phyloP scores from a whole-genome alignment of 2,329 filamentous ascomycete species.

The Epichloe gansuensis region DNA sequence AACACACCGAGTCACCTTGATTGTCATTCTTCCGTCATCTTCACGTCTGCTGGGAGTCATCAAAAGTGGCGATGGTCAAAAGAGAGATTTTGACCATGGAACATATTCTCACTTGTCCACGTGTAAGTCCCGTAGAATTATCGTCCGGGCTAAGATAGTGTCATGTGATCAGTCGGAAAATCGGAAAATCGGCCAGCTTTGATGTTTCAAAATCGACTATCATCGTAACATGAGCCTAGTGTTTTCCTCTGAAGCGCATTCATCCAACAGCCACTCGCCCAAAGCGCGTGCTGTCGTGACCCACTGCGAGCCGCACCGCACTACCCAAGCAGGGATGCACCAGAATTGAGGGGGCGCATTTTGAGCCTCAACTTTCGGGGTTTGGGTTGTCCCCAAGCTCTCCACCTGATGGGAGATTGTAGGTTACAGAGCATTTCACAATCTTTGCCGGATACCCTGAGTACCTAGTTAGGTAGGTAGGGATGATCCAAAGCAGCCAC shows the following conservation, averaged over 20 bases:
- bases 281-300: not conserved
- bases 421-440: not conserved
- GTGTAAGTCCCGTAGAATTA: no score
- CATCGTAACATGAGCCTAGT: no score
- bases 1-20: no score
- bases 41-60: no score
- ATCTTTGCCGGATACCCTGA: not conserved
- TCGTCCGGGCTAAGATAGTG: no score
- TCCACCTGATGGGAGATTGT: not conserved
- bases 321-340: not conserved
- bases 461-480: not conserved
- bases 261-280: not conserved
- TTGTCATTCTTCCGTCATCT: no score
- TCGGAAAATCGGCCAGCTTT: no score
- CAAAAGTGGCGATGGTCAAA: no score
- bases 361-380: slow-evolving; percentile 7
- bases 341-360: not conserved
- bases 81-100: no score
- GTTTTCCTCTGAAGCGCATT: not conserved
- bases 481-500: not conserved
- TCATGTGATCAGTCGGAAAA: no score
- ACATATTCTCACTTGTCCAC: no score
- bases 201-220: no score
- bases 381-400: not conserved
- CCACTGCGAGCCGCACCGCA: not conserved